Evolutionary conservation across 768 basidiomycete species (phyloP).

Genomic region (Psilocybe sp.): DNA sequence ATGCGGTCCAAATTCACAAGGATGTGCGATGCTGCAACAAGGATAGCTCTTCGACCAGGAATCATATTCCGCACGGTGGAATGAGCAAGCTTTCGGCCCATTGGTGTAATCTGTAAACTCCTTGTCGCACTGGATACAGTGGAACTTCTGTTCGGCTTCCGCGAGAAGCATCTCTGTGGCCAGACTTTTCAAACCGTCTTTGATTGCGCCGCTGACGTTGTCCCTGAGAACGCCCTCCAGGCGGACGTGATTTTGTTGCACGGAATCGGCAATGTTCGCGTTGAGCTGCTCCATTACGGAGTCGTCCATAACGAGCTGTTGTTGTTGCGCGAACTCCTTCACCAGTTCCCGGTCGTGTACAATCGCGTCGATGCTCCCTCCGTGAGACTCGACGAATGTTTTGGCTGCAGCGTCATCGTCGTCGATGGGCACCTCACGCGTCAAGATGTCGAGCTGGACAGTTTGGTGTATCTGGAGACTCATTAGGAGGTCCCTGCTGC

Average conservation of each 20-base stretch:
- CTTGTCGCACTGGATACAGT: constrained; percentile 37
- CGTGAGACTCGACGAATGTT: constrained; percentile 32
- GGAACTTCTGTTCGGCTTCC: constrained; percentile 35
- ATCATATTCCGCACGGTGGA: constrained; percentile 32
- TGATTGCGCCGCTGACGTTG: constrained; percentile 30
- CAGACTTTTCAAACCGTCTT: constrained; percentile 33
- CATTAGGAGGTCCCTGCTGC: constrained; percentile 35
- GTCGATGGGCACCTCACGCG: constrained; percentile 34
- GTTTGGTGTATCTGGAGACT: constrained; percentile 41
- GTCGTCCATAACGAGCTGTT: constrained; percentile 35
- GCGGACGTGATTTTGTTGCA: constrained; percentile 27
- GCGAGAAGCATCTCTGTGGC: constrained; percentile 29
- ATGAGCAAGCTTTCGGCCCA: constrained; percentile 36
- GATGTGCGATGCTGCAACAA: constrained; percentile 32
- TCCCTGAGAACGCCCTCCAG: constrained; percentile 30
- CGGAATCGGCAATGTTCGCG: constrained; percentile 29
- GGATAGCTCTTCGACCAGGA: constrained; percentile 31
- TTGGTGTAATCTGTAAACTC: constrained; percentile 34
- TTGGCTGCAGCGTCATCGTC: constrained; percentile 33
- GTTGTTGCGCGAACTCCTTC: constrained; percentile 33
- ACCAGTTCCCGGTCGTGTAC: constrained; percentile 33
- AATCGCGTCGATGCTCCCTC: constrained; percentile 32
- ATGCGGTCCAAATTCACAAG: constrained; percentile 33
- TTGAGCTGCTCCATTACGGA: constrained; percentile 38
- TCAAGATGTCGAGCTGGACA: constrained; percentile 32